Conservation (phyloP, 2,329 filamentous ascomycete genomes). For the Aspergillus sp. region DNA sequence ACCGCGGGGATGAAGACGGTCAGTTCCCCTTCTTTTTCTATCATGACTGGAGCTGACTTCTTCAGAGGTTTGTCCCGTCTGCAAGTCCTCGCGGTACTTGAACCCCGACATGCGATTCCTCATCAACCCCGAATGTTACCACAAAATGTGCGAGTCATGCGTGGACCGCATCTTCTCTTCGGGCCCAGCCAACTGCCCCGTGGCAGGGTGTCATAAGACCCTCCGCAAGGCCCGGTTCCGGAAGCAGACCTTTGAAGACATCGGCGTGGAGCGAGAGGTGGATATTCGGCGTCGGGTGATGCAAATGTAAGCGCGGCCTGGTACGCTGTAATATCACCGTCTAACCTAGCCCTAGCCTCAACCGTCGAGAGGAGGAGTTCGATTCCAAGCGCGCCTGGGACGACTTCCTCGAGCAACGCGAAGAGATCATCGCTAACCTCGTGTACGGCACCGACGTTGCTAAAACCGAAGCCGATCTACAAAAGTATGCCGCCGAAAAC, state of each 20-base stretch:
- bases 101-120: constrained; percentile 92
- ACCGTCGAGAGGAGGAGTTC: constrained; percentile 88
- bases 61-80: constrained; percentile 86
- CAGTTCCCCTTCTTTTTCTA: constrained; percentile 4
- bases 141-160: constrained; percentile 97
- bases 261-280: constrained; percentile 86
- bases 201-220: constrained; percentile 83
- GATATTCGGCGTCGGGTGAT: constrained; percentile 82
- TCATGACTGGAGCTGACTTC: constrained; percentile 9
- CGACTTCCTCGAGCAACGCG: constrained; percentile 90
- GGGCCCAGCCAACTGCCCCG: constrained; percentile 88
- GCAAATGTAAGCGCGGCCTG: constrained; percentile 42
- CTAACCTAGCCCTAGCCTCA: constrained; percentile 62
- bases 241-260: constrained; percentile 83
- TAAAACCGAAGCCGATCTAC: constrained; percentile 60
- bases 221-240: constrained; percentile 82
- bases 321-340: no score
- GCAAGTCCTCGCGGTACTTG: constrained; percentile 94
- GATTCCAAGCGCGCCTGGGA: constrained; percentile 81
- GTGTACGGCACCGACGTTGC: constrained; percentile 69
- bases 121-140: constrained; percentile 98
- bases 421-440: constrained; percentile 85
- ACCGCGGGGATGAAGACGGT: constrained; percentile 45
- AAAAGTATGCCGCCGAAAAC: constrained; percentile 72
- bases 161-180: constrained; percentile 91